These are phyloP conservation scores for Rosa rugosa DNA, from an alignment of 306 rosid species.

Conservation along the genomic window DNA sequence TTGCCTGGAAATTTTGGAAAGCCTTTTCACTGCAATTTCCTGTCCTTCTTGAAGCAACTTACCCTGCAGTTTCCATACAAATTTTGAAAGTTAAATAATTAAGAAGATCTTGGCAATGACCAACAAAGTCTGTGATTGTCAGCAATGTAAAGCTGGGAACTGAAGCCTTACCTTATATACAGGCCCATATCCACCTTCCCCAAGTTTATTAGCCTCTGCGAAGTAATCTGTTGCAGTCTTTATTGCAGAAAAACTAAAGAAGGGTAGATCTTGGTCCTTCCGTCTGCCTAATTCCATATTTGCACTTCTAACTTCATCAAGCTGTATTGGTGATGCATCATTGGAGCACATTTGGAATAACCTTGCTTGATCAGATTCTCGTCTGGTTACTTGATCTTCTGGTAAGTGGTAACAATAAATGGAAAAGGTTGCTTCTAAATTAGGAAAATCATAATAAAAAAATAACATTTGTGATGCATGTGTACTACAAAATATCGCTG, in stretches of 20 bases:
- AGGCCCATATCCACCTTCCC: constrained; percentile 24
- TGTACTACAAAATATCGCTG: not conserved
- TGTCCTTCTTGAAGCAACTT: constrained; percentile 13
- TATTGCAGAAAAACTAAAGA: constrained; percentile 9
- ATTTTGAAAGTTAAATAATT: not conserved
- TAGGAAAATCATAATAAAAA: not conserved
- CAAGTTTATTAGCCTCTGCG: constrained; percentile 5
- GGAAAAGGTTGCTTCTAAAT: not conserved
- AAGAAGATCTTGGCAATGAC: not conserved
- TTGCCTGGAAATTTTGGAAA: constrained; percentile 24
- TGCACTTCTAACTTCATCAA: not conserved
- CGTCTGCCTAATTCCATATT: constrained; percentile 7
- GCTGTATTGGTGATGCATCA: not conserved
- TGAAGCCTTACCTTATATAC: constrained; percentile 15
- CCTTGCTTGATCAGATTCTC: constrained; percentile 12
- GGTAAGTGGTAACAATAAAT: not conserved
- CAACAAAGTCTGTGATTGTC: not conserved
- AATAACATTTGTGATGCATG: not conserved
- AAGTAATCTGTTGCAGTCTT: constrained; percentile 17
- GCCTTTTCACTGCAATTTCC: constrained; percentile 20
- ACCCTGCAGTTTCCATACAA: constrained; percentile 8
- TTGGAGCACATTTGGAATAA: constrained; percentile 9
- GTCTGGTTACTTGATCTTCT: constrained; percentile 3
- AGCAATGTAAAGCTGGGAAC: not conserved
- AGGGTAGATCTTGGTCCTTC: constrained; percentile 11